phyloP scores from a whole-genome alignment of 2,329 filamentous ascomycete genomes.

The Ilyonectria destructans region DNA sequence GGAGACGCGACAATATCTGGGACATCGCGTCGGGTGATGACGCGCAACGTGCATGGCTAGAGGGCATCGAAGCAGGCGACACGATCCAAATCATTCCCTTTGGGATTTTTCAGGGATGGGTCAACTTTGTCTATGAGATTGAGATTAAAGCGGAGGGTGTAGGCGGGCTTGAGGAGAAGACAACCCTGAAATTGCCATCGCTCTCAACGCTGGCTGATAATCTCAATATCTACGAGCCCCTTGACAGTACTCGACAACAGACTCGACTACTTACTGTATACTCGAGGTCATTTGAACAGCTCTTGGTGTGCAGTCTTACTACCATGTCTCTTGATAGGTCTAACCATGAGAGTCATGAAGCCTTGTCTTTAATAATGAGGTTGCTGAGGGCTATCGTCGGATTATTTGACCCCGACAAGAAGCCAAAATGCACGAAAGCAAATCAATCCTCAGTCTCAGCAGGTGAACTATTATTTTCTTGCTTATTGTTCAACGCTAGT shows the following conservation, averaged over 20 bases:
- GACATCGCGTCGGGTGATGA: background rate
- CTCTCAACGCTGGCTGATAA: background rate
- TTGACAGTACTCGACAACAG: background rate
- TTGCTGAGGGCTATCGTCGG: no score
- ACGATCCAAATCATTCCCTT: slow-evolving; percentile 1
- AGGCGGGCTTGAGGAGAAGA: background rate
- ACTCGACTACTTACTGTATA: slow-evolving; percentile 10
- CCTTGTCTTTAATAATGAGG: background rate
- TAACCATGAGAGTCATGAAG: slow-evolving; percentile 3
- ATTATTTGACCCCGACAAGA: no score
- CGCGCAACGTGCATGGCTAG: background rate
- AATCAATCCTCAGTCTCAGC: no score
- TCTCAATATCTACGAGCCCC: background rate
- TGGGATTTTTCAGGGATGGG: slow-evolving; percentile 7
- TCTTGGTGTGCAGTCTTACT: slow-evolving; percentile 1
- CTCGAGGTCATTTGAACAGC: slow-evolving; percentile 1
- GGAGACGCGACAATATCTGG: slow-evolving; percentile 6
- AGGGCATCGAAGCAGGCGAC: slow-evolving; percentile 9
- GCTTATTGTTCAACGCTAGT: no score
- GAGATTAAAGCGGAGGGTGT: slow-evolving; percentile 11
- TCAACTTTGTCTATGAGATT: slow-evolving; percentile 16
- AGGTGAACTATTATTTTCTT: no score
- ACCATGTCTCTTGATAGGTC: slow-evolving; percentile 4
- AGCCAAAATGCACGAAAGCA: no score
- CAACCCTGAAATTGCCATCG: background rate